Base-by-base conservation (phyloP, 495 filamentous ascomycete species). In the Cercophora samala region DNA sequence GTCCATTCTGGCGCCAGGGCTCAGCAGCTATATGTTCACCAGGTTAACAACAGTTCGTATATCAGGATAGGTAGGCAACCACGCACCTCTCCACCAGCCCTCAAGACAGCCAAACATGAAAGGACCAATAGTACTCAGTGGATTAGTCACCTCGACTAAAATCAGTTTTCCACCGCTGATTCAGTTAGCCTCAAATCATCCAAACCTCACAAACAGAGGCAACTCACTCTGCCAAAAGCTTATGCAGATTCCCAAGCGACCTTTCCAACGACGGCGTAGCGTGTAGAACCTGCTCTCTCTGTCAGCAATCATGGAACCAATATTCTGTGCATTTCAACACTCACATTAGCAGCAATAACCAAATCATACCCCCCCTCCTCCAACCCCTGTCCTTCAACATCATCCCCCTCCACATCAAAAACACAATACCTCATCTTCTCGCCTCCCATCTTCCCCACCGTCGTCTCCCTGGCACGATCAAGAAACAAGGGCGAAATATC, bases 321-420 rank as follows among this genome's bases (percentile, higher is more conserved):
- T 26, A 23, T 65, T 0, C 51, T 53, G 3, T 19, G 3, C 3
- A 19, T 4, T 13, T 19, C 51, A 53, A 53, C 15, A 53, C 51
- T 53, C 19, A 86, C 83, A 60, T 83, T 80, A 11, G 79, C 70
- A 0, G 83, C 86, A 18, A 88, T 64, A 6, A 89, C 73, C 0
- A 89, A 66, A 65, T 89, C 86, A 68, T 83, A 89, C 0, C 68
- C 66, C 2, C 63, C 77, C 8, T 56, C 64, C 18, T 79, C 73
- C 60, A 85, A 84, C 0, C 81, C 82, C 66, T 89, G 85, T 26
- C 26, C 5, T 22, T 73, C 65, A 0, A 63, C 42, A 1, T 82
- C 82, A 62, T 85, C 81, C 15, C 73, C 66, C 25, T 79, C 79
- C 32, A 87, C 84, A 65, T 89, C 77, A 0, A 88, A 68, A 4